Percentiles rank a stretch among this genome's conserved stretches.
phyloP scores from a whole-genome alignment of 2,329 filamentous ascomycete genomes.

The Fusarium concolor region DNA sequence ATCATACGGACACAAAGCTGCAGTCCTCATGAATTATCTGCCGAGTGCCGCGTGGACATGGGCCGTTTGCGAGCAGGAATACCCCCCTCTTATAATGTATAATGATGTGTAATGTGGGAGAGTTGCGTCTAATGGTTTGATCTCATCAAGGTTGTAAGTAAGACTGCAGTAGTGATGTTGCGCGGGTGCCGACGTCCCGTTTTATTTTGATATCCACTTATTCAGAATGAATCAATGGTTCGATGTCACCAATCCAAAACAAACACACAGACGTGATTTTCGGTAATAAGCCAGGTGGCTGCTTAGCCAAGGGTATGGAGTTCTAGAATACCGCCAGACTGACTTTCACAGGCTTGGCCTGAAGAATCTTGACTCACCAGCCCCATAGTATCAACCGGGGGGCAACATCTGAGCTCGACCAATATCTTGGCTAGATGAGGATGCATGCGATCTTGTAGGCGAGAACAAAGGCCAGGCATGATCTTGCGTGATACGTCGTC shows the following conservation, averaged over 20 bases:
- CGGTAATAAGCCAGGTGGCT: conserved; percentile 7
- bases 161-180: conserved; percentile 14
- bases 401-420: conserved; percentile 19
- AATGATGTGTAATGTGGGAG: conserved; percentile 49
- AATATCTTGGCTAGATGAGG: conserved; percentile 20
- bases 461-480: conserved; percentile 4
- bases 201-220: conserved; percentile 6
- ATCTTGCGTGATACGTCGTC: conserved; percentile 30
- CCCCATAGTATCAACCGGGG: conserved; percentile 6
- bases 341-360: conserved; percentile 31
- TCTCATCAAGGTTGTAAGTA: neutral
- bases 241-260: conserved; percentile 8
- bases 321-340: conserved; percentile 19
- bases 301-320: conserved; percentile 40
- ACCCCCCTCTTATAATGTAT: conserved; percentile 53
- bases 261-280: conserved; percentile 11
- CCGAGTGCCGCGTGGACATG: conserved; percentile 55
- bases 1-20: conserved; percentile 50
- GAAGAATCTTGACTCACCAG: conserved; percentile 11
- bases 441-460: conserved; percentile 23
- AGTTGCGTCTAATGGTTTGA: conserved; percentile 34
- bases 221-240: conserved; percentile 10
- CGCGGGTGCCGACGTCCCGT: conserved; percentile 12
- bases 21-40: conserved; percentile 51
- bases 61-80: conserved; percentile 50